Conservation (phyloP, 1,284 basidiomycete genomes). For the Tilletiaria anomala region DNA sequence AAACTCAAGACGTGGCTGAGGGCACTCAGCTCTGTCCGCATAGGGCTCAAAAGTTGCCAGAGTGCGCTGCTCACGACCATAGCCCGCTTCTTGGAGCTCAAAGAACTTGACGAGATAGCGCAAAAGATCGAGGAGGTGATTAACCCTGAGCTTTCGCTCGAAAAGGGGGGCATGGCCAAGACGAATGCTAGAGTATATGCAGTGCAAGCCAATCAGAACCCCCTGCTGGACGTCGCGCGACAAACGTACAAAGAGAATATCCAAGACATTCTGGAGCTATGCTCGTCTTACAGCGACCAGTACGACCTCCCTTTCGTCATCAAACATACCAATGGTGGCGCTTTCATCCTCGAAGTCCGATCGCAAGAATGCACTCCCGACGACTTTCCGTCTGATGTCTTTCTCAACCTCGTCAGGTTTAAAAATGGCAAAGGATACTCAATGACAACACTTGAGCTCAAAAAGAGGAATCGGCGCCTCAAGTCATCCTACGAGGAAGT, state of each 20-base stretch:
- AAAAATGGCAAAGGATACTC: slow-evolving; percentile 54
- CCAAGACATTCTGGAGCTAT: background rate
- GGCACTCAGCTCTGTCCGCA: slow-evolving; percentile 3
- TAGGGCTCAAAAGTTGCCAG: background rate
- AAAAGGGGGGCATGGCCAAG: slow-evolving; percentile 11
- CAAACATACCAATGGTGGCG: background rate
- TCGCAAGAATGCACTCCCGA: background rate
- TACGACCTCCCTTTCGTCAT: background rate
- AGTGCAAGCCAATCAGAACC: slow-evolving; percentile 53
- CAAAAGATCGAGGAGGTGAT: slow-evolving; percentile 50
- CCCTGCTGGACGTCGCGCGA: slow-evolving; percentile 75
- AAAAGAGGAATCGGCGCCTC: slow-evolving; percentile 68
- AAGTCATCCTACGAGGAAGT: slow-evolving; percentile 69
- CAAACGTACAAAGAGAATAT: slow-evolving; percentile 74
- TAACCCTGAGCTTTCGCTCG: slow-evolving; percentile 50
- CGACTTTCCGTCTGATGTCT: background rate
- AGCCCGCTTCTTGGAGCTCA: slow-evolving; percentile 52
- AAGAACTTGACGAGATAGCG: slow-evolving; percentile 53
- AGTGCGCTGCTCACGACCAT: background rate
- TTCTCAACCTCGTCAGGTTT: background rate
- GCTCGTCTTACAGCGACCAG: background rate
- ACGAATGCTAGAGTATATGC: slow-evolving; percentile 45
- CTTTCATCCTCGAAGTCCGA: background rate
- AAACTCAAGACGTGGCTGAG: slow-evolving; percentile 52
- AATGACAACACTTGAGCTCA: slow-evolving; percentile 62